Base-by-base conservation (phyloP, 2,329 filamentous ascomycete genomes). In the Talaromyces sp. region DNA sequence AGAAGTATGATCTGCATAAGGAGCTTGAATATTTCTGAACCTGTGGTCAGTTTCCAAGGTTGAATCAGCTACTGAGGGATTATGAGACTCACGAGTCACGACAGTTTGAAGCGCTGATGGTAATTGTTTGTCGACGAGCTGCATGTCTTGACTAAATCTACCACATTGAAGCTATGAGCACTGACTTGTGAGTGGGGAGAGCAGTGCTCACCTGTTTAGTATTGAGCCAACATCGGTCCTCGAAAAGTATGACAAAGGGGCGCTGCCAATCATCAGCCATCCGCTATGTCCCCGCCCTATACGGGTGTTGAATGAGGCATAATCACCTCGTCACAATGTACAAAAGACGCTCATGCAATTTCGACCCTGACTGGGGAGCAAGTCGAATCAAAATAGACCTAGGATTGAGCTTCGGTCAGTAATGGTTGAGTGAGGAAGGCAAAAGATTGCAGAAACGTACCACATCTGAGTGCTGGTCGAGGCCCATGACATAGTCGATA, bases 81-180 rank as follows among this genome's bases (percentile, higher is more conserved):
- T 40, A 48, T 33, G 8, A 6, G 11, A 62, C 44, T 2, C 58
- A 62, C 61, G 61, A 21, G 35, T 54, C 7, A 42, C 18, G 44
- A 62, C n/a, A 44, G 54, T 62, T 12, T 58, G 55, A 39, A 63
- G 46, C 2, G 61, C 61, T 2, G 61, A 69, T 2, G 78, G 78
- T 7, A 80, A 71, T 18, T 78, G 73, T 69, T 76, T 76, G 64
- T 80, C 77, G 42, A 80, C 75, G 35, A 80, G 71, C 40, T 75
- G 70, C 60, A 80, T 66, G 60, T 80, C 78, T 63, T 80, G 77
- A 62, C 77, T 54, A 9, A 63, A 63, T 33, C 61, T 63, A 25
- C n/a, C n/a, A n/a, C n/a, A n/a, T n/a, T n/a, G 44, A 18, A 16
- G n/a, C 31, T 35, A 37, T 62, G 11, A 58, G 54, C 31, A 42